These are phyloP conservation scores for Rhodotorula sp. DNA, from an alignment of 1,284 basidiomycete species.

Conservation along the genomic window DNA sequence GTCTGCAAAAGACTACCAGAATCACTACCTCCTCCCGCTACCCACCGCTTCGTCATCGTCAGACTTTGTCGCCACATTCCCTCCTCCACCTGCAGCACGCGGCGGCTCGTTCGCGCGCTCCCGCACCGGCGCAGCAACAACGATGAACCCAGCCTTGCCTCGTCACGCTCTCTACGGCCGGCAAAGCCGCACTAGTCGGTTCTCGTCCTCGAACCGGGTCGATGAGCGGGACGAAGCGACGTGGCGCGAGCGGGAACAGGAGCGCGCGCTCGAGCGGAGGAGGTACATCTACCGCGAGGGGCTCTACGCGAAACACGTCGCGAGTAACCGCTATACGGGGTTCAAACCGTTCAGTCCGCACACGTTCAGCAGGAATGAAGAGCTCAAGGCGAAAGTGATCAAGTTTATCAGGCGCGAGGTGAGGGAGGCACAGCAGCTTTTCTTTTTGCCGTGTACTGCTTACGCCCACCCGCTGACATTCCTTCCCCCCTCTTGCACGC, in stretches of 20 bases:
- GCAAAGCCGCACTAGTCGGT: background rate
- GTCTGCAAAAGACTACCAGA: constrained; percentile 45
- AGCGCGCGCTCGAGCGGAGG: constrained; percentile 43
- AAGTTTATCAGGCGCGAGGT: constrained; percentile 47
- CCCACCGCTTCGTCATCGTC: constrained; percentile 1
- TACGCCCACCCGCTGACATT: background rate
- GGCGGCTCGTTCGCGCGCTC: background rate
- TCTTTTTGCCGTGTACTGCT: background rate
- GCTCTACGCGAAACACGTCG: constrained; percentile 47
- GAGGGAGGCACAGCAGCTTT: background rate
- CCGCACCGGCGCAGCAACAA: background rate
- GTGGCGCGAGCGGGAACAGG: constrained; percentile 34
- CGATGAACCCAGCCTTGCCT: constrained; percentile 13
- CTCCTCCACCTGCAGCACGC: background rate
- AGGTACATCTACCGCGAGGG: constrained; percentile 44
- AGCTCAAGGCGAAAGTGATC: constrained; percentile 40
- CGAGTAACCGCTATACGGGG: constrained; percentile 45
- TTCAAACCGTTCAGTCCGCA: constrained; percentile 43
- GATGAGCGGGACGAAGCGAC: constrained; percentile 20
- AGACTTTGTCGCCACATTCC: background rate
- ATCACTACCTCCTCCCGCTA: constrained; percentile 43
- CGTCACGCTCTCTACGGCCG: constrained; percentile 39
- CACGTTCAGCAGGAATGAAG: constrained; percentile 33
- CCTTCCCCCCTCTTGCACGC: background rate
- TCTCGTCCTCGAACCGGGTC: background rate